Evolutionary conservation across 176 grass and related monocot genomes (phyloP).

Genomic region (Carex pumila): DNA sequence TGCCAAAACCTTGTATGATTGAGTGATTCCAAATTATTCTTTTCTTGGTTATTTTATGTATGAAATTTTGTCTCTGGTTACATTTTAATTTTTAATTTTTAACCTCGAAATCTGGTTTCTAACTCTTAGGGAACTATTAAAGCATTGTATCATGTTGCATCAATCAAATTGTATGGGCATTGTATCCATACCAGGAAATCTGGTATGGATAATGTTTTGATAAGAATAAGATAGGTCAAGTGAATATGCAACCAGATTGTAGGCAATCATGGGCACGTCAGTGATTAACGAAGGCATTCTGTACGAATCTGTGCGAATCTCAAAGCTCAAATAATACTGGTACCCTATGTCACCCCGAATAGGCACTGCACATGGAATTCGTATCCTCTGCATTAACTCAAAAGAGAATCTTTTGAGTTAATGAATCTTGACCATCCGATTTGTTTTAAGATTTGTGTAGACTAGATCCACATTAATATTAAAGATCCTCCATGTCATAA

Average conservation of each 20-base stretch:
- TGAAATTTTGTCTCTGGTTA: not conserved
- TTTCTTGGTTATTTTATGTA: not conserved
- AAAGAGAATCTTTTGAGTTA: too few species aligned
- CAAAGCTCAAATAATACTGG: too few species aligned
- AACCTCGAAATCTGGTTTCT: not conserved
- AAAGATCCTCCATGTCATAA: too few species aligned
- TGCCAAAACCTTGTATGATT: slow-evolving; percentile 80
- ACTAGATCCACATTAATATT: too few species aligned
- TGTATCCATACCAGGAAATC: not conserved
- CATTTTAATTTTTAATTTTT: not conserved
- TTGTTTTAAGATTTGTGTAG: too few species aligned
- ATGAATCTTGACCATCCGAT: too few species aligned
- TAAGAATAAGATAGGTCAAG: not conserved
- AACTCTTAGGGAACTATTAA: not conserved
- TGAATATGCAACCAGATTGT: not conserved
- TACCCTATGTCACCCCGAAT: too few species aligned
- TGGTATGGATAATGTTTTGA: not conserved
- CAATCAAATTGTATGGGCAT: too few species aligned
- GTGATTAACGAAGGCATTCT: not conserved
- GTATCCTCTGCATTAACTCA: too few species aligned
- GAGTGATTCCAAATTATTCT: not conserved
- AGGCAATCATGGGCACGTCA: not conserved
- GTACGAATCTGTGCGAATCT: too few species aligned
- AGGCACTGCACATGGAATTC: too few species aligned
- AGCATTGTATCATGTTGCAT: not conserved